Evolutionary conservation across 305 asterid species (phyloP).

Genomic region (Plantago coronopus): DNA sequence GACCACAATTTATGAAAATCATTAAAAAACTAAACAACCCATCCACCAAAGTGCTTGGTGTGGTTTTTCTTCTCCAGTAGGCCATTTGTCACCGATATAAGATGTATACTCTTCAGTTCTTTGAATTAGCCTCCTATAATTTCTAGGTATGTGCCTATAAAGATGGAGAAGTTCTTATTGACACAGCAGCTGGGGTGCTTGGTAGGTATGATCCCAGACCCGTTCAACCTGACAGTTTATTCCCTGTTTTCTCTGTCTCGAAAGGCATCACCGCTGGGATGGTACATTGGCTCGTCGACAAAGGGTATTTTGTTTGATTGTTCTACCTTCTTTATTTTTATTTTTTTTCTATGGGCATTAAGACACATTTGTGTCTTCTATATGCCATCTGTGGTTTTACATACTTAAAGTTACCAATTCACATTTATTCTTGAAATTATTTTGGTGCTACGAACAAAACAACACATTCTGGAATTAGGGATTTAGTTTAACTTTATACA

Average conservation of each 20-base stretch:
- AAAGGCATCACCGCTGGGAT: constrained; percentile 96
- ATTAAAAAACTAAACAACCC: too few relatives aligned
- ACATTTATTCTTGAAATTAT: neutral
- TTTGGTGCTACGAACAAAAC: constrained; percentile 20
- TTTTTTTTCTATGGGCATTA: constrained; percentile 18
- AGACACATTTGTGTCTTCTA: constrained; percentile 15
- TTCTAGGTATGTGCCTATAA: constrained; percentile 92
- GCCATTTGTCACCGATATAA: constrained; percentile 2
- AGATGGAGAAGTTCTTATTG: constrained; percentile 95
- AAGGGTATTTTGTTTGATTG: constrained; percentile 53
- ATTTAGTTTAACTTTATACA: constrained; percentile 22
- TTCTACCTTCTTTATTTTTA: constrained; percentile 11
- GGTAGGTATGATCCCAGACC: constrained; percentile 99
- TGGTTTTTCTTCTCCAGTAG: neutral
- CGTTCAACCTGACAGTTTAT: constrained; percentile 95
- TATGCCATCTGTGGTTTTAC: neutral
- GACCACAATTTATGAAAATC: too few relatives aligned
- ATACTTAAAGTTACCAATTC: constrained; percentile 6
- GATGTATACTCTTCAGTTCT: constrained; percentile 10
- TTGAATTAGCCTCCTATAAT: constrained; percentile 12
- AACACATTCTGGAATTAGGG: constrained; percentile 3
- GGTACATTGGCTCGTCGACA: constrained; percentile 93
- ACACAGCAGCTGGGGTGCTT: constrained; percentile 95
- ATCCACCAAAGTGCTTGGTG: too few relatives aligned
- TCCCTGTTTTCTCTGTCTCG: constrained; percentile 87